phyloP scores from a whole-genome alignment of 2,329 filamentous ascomycete genomes.

The Microdochium paspali region DNA sequence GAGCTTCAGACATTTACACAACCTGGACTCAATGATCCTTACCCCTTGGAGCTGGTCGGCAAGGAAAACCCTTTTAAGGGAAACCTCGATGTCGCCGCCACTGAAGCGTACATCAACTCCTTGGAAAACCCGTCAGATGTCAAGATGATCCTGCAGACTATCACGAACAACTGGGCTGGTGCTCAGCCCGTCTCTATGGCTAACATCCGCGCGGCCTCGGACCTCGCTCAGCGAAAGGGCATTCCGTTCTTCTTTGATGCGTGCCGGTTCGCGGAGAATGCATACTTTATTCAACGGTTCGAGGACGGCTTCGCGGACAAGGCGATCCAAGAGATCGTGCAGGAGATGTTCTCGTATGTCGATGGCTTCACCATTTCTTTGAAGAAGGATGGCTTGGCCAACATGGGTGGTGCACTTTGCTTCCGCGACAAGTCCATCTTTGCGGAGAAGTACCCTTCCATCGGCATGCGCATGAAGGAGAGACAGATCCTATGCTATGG shows the following conservation, averaged over 20 bases:
- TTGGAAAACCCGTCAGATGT: slow-evolving; percentile 2
- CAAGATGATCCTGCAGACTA: slow-evolving; percentile 11
- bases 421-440: slow-evolving; percentile 8
- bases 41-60: slow-evolving; percentile 6
- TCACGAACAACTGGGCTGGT: slow-evolving; percentile 15
- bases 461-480: slow-evolving; percentile 8
- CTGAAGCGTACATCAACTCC: slow-evolving; percentile 4
- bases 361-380: slow-evolving; percentile 13
- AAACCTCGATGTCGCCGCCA: slow-evolving; percentile 8
- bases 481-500: slow-evolving; percentile 11
- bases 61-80: slow-evolving; percentile 10
- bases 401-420: slow-evolving; percentile 12
- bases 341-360: slow-evolving; percentile 12
- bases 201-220: slow-evolving; percentile 9
- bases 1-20: slow-evolving; percentile 9
- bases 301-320: slow-evolving; percentile 9
- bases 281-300: slow-evolving; percentile 11
- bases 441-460: slow-evolving; percentile 6
- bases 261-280: slow-evolving; percentile 15
- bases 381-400: slow-evolving; percentile 15
- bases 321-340: slow-evolving; percentile 8
- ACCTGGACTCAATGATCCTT: slow-evolving; percentile 6
- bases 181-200: slow-evolving; percentile 14
- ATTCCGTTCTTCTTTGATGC: slow-evolving; percentile 15
- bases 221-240: slow-evolving; percentile 3